These are phyloP conservation scores for Pelargonium citronellum DNA, from an alignment of 441 rosid genomes.

Conservation along the genomic window DNA sequence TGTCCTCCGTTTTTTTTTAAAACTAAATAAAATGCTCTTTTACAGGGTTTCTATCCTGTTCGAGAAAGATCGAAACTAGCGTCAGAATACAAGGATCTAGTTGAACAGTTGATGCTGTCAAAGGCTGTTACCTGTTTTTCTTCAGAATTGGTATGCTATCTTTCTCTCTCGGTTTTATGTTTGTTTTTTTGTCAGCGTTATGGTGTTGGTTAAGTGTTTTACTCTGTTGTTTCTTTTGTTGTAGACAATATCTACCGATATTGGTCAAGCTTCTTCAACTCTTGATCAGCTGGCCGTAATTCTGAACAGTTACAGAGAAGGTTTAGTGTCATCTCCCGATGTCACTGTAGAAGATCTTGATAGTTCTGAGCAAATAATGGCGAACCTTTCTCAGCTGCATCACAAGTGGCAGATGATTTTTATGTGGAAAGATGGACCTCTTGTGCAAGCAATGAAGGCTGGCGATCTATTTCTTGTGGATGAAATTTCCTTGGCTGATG, in stretches of 20 bases:
- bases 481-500: conserved; percentile 99
- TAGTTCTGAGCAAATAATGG: conserved; percentile 47
- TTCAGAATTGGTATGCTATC: conserved; percentile 42
- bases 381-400: conserved; percentile 51
- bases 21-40: conserved; percentile 20
- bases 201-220: conserved; percentile 10
- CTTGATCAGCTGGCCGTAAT: conserved; percentile 42
- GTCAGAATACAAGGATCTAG: conserved; percentile 46
- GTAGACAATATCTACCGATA: conserved; percentile 66
- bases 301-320: conserved; percentile 39
- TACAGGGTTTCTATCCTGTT: conserved; percentile 89
- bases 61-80: conserved; percentile 81
- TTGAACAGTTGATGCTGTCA: conserved; percentile 54
- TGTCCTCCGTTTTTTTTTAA: conserved; percentile 7
- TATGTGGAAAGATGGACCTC: conserved; percentile 98
- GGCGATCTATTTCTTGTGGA: conserved; percentile 87
- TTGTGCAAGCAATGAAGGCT: conserved; percentile 85
- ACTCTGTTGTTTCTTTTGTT: conserved; percentile 21
- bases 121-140: conserved; percentile 39
- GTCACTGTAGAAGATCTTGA: conserved; percentile 46
- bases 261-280: conserved; percentile 54
- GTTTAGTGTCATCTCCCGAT: conserved; percentile 31
- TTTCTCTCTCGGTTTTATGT: conserved; percentile 4
- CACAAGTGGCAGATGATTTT: conserved; percentile 81
- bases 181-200: conserved; percentile 3